Conservation (phyloP, 257 asterid genomes). For the Ajuga chamaepitys region DNA sequence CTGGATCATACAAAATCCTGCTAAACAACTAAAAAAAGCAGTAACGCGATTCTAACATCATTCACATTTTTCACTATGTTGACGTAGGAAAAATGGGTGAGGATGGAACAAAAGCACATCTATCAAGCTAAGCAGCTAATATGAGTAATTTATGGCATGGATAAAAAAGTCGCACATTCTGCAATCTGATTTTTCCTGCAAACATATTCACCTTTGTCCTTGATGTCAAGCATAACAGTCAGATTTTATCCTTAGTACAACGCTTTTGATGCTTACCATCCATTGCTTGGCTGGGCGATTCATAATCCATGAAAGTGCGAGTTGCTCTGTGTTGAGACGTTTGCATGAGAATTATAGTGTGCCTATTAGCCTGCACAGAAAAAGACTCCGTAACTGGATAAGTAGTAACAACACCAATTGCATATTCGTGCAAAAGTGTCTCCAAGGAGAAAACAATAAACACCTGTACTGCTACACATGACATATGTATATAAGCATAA, state of each 20-base stretch:
- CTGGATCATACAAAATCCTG: not conserved
- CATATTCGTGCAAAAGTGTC: not conserved
- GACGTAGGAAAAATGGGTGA: not conserved
- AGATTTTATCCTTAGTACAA: not conserved
- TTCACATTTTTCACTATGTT: not conserved
- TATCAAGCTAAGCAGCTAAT: not conserved
- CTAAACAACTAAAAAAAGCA: not conserved
- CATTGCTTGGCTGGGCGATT: constrained; percentile 79
- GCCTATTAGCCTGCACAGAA: constrained; percentile 73
- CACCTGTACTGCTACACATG: not conserved
- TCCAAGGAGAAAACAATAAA: not conserved
- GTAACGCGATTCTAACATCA: not conserved
- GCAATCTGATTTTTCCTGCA: not conserved
- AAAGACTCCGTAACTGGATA: not conserved
- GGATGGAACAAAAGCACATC: not conserved
- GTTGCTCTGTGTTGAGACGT: constrained; percentile 69
- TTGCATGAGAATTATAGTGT: constrained; percentile 90
- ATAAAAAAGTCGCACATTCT: not conserved
- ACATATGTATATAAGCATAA: not conserved
- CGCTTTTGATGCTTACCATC: constrained; percentile 48
- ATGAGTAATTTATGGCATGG: not conserved
- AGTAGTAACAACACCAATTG: not conserved
- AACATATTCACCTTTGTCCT: not conserved
- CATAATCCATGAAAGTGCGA: constrained; percentile 95
- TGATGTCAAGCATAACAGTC: not conserved